Base-by-base conservation (phyloP, 2,329 filamentous ascomycete species). In the Trichoderma endophyticum region DNA sequence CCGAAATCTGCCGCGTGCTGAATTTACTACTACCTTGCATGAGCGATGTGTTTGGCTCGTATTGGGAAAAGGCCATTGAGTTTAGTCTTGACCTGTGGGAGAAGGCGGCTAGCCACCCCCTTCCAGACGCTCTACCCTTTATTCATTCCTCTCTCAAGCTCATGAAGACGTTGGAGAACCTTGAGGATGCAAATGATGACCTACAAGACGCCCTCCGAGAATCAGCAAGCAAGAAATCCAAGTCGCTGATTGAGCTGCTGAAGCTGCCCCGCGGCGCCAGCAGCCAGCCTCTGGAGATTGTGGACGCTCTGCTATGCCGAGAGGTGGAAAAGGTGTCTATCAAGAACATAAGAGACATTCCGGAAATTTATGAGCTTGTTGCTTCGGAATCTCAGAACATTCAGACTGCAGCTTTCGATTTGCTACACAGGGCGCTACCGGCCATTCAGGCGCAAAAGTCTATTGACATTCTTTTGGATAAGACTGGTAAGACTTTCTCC, bases 171-270 rank as follows among this genome's bases (percentile, higher is more conserved):
- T 79, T 98, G 2, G 87, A 90, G 74, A 84, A 83, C 3, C 81
- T 95, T 0, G 85, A 89, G 21, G 92, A 95, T 21, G 86, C 91
- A 2, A 98, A 97, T 74, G 95, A 98, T 74, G 95, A 98, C 79
- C 86, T 98, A 1, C 83, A 90, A 15, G 95, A 98, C 77, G 89
- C 90, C 0, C 87, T 95, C 77, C 87, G 87, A 67, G 87, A 90
- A 14, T 86, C 87, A 11, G 84, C 88, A n/a, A 81, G 86, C 21
- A 80, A 81, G 0, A 87, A 91, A 48, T 88, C 88, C 2, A 79
- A 83, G 4, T 88, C 87, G 0, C 78, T 96, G 3, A 81, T 95
- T 18, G 83, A 86, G 9, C 83, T 95, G 1, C 86, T 97, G 24
- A 89, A 89, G 57, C 77, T 87, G 1, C 80, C 83, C 2, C 81